Evolutionary conservation across 192 early-diverging fungal species (phyloP), one percentile per base, ranked within the genome.

Genomic region (Linnemannia schmuckeri): DNA sequence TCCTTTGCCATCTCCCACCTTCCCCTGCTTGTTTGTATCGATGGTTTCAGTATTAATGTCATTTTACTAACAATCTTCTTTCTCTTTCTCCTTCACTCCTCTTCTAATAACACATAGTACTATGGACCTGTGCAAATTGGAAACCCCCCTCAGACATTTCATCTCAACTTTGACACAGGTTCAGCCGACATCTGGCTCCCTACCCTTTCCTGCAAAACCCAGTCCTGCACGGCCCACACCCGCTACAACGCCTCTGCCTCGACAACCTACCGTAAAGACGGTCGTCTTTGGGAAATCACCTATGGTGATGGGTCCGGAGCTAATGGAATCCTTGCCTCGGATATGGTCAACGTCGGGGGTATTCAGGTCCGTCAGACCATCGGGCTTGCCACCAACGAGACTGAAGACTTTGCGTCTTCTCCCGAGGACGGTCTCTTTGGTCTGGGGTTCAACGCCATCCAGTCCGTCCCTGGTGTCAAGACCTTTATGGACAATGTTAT

Each of bases 341-440:
- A 95, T 42, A 92, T 90, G 24, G 91, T 95, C 33, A 88, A 80
- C 2, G 87, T 94, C 49, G 94, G 94, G 6, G 92, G 91, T 35
- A 77, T 95, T 69, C 82, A 78, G 5, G 91, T 95, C 57, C 87
- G 90, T 69, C 94, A 95, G 54, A 89, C 89, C 2, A 91, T 95
- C 63, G 93, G 91, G 12, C 76, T 94, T 22, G 92, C 93, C 13
- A 91, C 87, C 69, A 89, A 83, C 33, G 91, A 91, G 57, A 90
- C 91, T 15, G 76, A 66, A 12, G 83, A 82, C 2, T 95, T 93
- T 76, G 83, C 82, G 46, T 70, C 75, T 5, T 91, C 91, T 42
- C 90, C 88, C 4, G 91, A 93, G 17, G 93, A 94, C 63, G 94
- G 94, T 8, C 81, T 95, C 44, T 78, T 95, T 13, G 94, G 94